Percentiles rank a stretch among this genome's conserved stretches.
phyloP scores from a whole-genome alignment of 225 moss, liverwort and hornwort genomes.

The Pleurozium schreberi region DNA sequence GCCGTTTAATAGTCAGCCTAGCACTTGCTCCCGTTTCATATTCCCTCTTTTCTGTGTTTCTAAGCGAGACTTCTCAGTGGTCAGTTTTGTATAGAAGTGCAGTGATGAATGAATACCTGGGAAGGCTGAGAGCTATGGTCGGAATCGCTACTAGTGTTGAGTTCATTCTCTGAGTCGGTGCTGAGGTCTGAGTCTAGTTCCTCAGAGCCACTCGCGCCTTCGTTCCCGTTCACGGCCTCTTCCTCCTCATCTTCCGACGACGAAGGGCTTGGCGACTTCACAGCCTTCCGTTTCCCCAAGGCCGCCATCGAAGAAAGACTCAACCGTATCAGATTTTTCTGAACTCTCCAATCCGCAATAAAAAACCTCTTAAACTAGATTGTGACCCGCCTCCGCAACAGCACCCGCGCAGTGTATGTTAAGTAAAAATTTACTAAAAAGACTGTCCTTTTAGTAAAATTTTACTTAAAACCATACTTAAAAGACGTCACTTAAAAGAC shows the following conservation, averaged over 20 bases:
- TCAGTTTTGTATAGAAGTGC: not conserved
- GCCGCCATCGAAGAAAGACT: constrained; percentile 10
- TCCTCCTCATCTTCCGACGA: constrained; percentile 21
- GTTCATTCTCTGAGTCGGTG: constrained; percentile 24
- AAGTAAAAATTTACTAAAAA: no score
- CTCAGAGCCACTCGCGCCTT: constrained; percentile 15
- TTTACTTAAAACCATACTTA: no score
- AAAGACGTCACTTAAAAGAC: no score
- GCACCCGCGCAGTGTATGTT: no score
- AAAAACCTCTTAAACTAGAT: no score
- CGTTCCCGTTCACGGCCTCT: constrained; percentile 7
- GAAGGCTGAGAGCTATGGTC: constrained; percentile 42
- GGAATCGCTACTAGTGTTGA: constrained; percentile 30
- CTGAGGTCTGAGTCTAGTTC: constrained; percentile 37
- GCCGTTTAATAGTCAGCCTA: not conserved
- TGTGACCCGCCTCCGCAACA: no score
- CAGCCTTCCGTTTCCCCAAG: constrained; percentile 42
- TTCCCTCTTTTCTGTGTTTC: not conserved
- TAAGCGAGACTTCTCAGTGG: not conserved
- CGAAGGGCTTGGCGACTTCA: constrained; percentile 23
- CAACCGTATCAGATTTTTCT: no score
- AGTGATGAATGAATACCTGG: constrained; percentile 12
- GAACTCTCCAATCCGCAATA: no score
- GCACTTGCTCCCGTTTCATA: not conserved
- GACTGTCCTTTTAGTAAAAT: no score